Percentiles rank a stretch among this genome's conserved stretches.
phyloP scores from a whole-genome alignment of 1,284 basidiomycete genomes.

The Cryptococcus maquisensis region DNA sequence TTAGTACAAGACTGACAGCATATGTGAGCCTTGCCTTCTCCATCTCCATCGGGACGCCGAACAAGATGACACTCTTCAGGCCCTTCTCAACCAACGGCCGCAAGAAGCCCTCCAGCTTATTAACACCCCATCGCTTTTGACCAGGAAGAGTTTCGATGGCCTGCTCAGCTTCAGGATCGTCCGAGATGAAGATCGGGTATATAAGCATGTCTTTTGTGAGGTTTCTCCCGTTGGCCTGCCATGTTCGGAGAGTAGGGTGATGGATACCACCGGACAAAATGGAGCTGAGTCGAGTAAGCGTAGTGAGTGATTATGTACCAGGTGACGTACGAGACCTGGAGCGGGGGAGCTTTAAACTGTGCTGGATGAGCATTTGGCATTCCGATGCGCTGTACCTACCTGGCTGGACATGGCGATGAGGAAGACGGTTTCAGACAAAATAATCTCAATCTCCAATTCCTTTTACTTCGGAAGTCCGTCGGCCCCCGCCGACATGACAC shows the following conservation, averaged over 20 bases:
- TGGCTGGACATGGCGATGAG: not conserved
- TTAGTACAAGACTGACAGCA: not conserved
- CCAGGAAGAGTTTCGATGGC: slow-evolving; percentile 74
- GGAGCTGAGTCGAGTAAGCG: slow-evolving; percentile 52
- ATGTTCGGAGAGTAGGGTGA: slow-evolving; percentile 77
- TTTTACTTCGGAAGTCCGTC: too few species aligned
- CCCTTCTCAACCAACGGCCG: slow-evolving; percentile 85
- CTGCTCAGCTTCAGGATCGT: slow-evolving; percentile 77
- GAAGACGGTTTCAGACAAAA: too few species aligned
- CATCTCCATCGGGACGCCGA: slow-evolving; percentile 85
- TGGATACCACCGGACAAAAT: slow-evolving; percentile 89
- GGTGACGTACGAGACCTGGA: slow-evolving; percentile 34
- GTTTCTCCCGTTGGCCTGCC: slow-evolving; percentile 65
- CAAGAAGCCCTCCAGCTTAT: slow-evolving; percentile 83
- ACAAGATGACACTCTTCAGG: slow-evolving; percentile 85
- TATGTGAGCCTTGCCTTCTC: slow-evolving; percentile 59
- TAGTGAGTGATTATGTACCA: not conserved
- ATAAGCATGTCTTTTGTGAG: slow-evolving; percentile 90
- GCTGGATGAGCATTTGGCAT: not conserved
- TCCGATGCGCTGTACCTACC: not conserved
- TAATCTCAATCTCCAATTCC: not conserved
- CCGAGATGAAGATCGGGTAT: slow-evolving; percentile 96
- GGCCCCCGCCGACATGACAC: too few species aligned
- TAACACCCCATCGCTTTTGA: slow-evolving; percentile 89
- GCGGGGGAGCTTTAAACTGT: slow-evolving; percentile 25